Percentiles rank a stretch among this genome's conserved stretches.
Evolutionary conservation across 495 filamentous ascomycete genomes (phyloP).

Genomic region (Neurospora sublineolata): DNA sequence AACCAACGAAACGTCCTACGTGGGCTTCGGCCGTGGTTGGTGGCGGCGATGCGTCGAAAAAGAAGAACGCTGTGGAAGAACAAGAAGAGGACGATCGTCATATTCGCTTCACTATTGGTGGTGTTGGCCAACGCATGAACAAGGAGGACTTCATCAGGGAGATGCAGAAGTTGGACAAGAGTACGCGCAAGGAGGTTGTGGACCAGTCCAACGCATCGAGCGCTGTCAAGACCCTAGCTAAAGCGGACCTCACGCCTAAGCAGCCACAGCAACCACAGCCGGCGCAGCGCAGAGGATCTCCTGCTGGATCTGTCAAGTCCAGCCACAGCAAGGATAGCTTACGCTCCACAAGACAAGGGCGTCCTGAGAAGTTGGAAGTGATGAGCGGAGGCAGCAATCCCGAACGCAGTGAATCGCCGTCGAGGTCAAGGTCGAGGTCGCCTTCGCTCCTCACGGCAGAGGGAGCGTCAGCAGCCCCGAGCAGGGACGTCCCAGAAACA

Average conservation of each 20-base stretch:
- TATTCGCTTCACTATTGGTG: slow-evolving; percentile 78
- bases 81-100: slow-evolving; percentile 60
- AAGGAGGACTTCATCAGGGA: slow-evolving; percentile 86
- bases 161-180: slow-evolving; percentile 69
- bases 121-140: slow-evolving; percentile 63
- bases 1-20: slow-evolving; percentile 5
- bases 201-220: slow-evolving; percentile 55
- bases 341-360: not conserved
- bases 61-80: slow-evolving; percentile 34
- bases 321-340: not conserved
- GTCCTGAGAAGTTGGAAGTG: slow-evolving; percentile 1
- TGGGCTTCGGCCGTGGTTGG: slow-evolving; percentile 44
- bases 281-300: not conserved
- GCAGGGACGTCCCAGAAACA: slow-evolving; percentile 24
- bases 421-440: slow-evolving; percentile 2
- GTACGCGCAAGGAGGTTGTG: slow-evolving; percentile 57
- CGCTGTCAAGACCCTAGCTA: slow-evolving; percentile 43
- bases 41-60: slow-evolving; percentile 29
- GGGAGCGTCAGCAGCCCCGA: slow-evolving; percentile 4
- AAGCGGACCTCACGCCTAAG: slow-evolving; percentile 26
- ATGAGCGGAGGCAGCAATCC: slow-evolving; percentile 12
- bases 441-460: slow-evolving; percentile 1
- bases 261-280: slow-evolving; percentile 7
- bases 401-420: slow-evolving; percentile 6
- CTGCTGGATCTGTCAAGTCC: not conserved